These are phyloP conservation scores for Fragilariopsis cylindrus DNA, from an alignment of 108 stramenopile species.

Conservation along the genomic window DNA sequence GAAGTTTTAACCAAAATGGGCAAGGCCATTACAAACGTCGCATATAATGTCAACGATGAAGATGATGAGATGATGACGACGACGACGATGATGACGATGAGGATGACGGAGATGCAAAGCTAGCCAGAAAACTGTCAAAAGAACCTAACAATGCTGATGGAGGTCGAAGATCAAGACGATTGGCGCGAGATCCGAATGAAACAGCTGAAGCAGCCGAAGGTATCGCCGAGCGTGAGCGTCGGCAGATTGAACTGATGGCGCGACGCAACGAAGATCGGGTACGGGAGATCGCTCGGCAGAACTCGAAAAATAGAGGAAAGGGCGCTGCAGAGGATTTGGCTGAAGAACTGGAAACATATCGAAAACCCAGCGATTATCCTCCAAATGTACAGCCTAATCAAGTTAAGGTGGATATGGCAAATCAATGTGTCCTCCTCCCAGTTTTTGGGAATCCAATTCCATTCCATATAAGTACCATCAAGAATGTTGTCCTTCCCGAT, in stretches of 20 bases:
- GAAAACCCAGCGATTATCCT: constrained; percentile 86
- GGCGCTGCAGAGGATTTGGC: constrained; percentile 74
- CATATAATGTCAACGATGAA: constrained; percentile 90
- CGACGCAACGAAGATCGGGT: constrained; percentile 84
- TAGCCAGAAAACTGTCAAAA: constrained; percentile 69
- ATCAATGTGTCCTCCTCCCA: constrained; percentile 94
- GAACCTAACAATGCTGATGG: constrained; percentile 43
- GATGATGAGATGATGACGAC: constrained; percentile 65
- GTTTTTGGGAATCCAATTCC: constrained; percentile 95
- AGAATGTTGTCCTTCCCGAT: constrained; percentile 94
- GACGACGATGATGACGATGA: constrained; percentile 69
- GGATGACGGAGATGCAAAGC: constrained; percentile 52
- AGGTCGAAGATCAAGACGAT: constrained; percentile 60
- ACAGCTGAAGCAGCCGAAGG: constrained; percentile 60
- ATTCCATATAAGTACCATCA: constrained; percentile 98
- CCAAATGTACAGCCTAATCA: constrained; percentile 89
- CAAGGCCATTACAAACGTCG: constrained; percentile 77
- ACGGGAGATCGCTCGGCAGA: constrained; percentile 72
- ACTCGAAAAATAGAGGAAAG: constrained; percentile 65
- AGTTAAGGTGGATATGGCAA: constrained; percentile 96
- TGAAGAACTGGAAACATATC: constrained; percentile 90
- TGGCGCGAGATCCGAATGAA: constrained; percentile 54
- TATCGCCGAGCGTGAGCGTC: constrained; percentile 73
- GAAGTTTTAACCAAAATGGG: constrained; percentile 90
- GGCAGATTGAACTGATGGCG: constrained; percentile 70